Conservation (phyloP, 2,329 filamentous ascomycete genomes). For the Dothideomycetes sp. region DNA sequence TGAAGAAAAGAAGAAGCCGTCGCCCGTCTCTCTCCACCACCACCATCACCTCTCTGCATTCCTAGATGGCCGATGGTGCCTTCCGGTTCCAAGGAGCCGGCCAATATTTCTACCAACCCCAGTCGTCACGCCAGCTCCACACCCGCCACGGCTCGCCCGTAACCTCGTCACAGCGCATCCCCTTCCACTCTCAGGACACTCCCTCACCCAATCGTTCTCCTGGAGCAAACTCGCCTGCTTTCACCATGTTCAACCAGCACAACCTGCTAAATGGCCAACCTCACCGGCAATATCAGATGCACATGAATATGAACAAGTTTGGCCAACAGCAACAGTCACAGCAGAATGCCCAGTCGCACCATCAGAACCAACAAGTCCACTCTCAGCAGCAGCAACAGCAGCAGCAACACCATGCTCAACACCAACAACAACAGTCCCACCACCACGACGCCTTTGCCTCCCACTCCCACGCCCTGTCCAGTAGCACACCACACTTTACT, state of each 20-base stretch:
- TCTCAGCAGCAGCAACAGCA: conserved; percentile 47
- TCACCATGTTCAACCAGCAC: conserved; percentile 67
- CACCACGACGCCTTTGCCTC: conserved; percentile 50
- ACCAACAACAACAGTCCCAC: conserved; percentile 41
- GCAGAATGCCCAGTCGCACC: conserved; percentile 22
- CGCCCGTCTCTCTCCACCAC: conserved; percentile 33
- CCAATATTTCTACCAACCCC: conserved; percentile 50
- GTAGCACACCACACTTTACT: conserved; percentile 54
- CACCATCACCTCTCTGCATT: conserved; percentile 24
- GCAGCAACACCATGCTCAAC: conserved; percentile 34
- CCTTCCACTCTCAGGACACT: conserved; percentile 40
- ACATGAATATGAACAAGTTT: conserved; percentile 59
- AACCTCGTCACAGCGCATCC: conserved; percentile 22
- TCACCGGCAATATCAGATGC: conserved; percentile 45
- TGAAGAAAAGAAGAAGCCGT: conserved; percentile 40
- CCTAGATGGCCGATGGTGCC: conserved; percentile 61
- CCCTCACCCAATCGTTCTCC: conserved; percentile 51
- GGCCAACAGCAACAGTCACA: conserved; percentile 52
- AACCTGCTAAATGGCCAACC: conserved; percentile 65
- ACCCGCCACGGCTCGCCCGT: conserved; percentile 40
- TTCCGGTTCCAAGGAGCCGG: conserved; percentile 54
- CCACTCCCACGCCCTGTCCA: conserved; percentile 56
- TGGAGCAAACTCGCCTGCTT: conserved; percentile 41
- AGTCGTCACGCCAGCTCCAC: conserved; percentile 37
- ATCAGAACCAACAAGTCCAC: conserved; percentile 35